Base-by-base conservation (phyloP, 768 basidiomycete genomes). In the Suillus luteus region DNA sequence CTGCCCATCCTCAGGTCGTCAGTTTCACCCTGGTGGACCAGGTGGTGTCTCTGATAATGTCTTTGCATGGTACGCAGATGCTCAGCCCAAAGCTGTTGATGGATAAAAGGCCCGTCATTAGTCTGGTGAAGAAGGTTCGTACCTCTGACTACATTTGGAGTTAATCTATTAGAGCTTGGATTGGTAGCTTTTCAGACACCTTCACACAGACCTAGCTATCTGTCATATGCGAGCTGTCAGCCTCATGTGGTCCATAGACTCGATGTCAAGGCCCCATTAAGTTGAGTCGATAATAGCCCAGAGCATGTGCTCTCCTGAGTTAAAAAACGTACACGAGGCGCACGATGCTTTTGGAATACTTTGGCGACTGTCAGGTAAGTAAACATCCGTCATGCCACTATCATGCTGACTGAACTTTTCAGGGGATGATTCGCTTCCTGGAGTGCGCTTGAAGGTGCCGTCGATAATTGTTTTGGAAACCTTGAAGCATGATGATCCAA, bases 301-400 rank as follows among this genome's bases (percentile, higher is more conserved):
- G 63, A 84, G 83, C 15, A 83, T 99, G 79, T 83, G 83, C 11
- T 84, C 88, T 8, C 71, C 81, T 0, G 81, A 86, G 38, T 75
- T 79, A 8, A 70, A 71, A 2, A 79, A 81, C 46, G 77, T 83
- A 3, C 76, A 83, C 19, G 83, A 85, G 22, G 85, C 87, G 1
- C 92, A 89, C 71, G 92, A 96, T 67, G 92, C 91, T 0, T 98
- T 99, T 73, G 95, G 96, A 3, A 86, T 92, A 4, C 78, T 99
- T 8, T 99, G 96, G 96, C 84, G 95, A 63, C 77, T 95, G 63
- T 90, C 89, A 57, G 94, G 96, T 91, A 55, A 64, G 82, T 70
- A 48, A 17, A 35, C 10, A 17, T 43, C 55, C 51, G 41, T n/a
- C 31, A 10, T 27, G 5, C 37, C 15, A 49, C 19, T 24, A 27